These are phyloP conservation scores for Trametes maxima DNA, from an alignment of 768 basidiomycete species.

Conservation along the genomic window DNA sequence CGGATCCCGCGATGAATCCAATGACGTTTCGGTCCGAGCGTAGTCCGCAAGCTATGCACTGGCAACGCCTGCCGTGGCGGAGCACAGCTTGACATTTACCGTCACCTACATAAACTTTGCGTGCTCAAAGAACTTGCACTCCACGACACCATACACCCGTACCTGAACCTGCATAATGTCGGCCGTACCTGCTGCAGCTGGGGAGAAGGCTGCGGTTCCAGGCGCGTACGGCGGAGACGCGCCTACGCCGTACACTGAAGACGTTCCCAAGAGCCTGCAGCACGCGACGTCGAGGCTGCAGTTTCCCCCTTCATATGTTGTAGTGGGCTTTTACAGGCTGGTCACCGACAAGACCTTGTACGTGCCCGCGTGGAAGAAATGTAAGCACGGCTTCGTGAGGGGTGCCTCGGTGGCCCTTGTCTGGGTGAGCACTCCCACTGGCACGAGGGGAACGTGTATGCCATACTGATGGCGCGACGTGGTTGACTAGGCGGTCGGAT, in stretches of 20 bases:
- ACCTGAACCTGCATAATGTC: background rate
- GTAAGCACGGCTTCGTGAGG: conserved; percentile 71
- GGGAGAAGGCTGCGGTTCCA: conserved; percentile 1
- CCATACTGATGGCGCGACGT: background rate
- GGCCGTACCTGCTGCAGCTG: background rate
- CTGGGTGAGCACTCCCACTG: conserved; percentile 54
- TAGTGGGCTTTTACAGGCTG: conserved; percentile 84
- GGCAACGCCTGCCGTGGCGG: too few species aligned
- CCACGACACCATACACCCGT: background rate
- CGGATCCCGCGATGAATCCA: too few species aligned
- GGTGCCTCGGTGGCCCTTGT: conserved; percentile 67
- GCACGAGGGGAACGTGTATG: too few species aligned
- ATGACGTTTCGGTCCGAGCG: too few species aligned
- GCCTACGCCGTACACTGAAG: conserved; percentile 19
- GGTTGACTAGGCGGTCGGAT: conserved; percentile 54
- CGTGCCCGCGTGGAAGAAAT: conserved; percentile 82
- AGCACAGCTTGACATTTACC: too few species aligned
- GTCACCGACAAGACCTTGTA: conserved; percentile 72
- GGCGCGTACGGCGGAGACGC: conserved; percentile 10
- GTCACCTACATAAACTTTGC: too few species aligned
- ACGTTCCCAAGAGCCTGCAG: conserved; percentile 50
- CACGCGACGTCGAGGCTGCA: conserved; percentile 64
- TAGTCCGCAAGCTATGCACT: too few species aligned
- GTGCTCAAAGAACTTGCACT: too few species aligned
- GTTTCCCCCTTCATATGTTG: conserved; percentile 80